Evolutionary conservation across 140 eudicot genomes (phyloP), one percentile per base, ranked within the genome.

Genomic region (Erigeron philadelphicus): DNA sequence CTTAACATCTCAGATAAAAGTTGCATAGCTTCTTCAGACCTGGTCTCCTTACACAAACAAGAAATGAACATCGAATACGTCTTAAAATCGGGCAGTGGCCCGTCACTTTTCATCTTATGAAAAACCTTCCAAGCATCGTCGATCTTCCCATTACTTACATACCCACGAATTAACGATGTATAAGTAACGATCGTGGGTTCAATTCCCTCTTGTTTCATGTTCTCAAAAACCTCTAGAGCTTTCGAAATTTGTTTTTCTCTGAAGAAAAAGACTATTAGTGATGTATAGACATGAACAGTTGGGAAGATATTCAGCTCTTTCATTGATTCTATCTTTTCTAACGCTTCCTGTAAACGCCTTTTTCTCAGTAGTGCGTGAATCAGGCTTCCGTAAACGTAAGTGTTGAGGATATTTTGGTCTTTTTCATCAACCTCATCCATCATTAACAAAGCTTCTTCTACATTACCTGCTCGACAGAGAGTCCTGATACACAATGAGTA

Each of bases 21-120:
- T 54, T 75, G 84, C 76, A 88, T 59, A 54, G 83, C 95, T 75
- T 82, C 87, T 81, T 88, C 97, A 44, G 97, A 88, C 73, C 77
- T 75, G n/a, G 87, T 87, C 40, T 54, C 82, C 31, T 80, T 76
- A 65, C 97, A 88, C 18, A 91, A 82, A 70, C 89, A 78, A 53
- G 82, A 64, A 56, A 91, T 86, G 43, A 91, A 80, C 89, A 87
- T 84, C 9, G 97, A 85, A 67, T 86, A 91, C 6, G 91, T 84
- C 84, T 73, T 84, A 46, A 91, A 88, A 82, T 91, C 97, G 1
- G 97, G 97, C 25, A 21, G 68, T n/a, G 89, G 95, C 18, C 97
- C 97, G 47, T 88, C 83, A 19, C 35, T 48, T 71, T 83, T 91
- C 85, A 91, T 79, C 40, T 63, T 54, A 67, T 50, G 47, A 49